Base-by-base conservation (phyloP, 1,284 basidiomycete genomes). In the Trametes versicolor region DNA sequence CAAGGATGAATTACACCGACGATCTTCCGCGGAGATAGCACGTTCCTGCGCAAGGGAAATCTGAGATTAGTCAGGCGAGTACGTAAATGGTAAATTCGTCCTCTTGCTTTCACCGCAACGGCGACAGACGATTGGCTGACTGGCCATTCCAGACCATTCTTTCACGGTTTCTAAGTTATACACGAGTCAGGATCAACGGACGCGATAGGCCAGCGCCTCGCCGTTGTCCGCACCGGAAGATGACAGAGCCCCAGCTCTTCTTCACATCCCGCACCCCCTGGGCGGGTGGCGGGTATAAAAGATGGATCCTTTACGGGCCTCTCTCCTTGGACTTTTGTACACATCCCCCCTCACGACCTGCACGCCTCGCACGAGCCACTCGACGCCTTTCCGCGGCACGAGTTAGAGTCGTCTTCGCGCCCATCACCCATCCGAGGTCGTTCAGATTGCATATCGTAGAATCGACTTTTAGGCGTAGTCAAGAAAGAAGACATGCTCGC, bases 401-500 rank as follows among this genome's bases (percentile, higher is more conserved):
- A 47, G 45, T 21, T n/a, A n/a, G n/a, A 27, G 15, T 7, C 7
- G 13, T 12, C 48, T 27, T 27, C 45, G 23, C 27, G 23, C 48
- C 25, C 25, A 25, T 49, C n/a, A 1, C 25, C 25, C 12, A 5
- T 29, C 48, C 48, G 45, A 23, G 45, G 45, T 13, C 15, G 13
- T 48, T 8, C 5, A 23, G 23, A 12, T 13, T 10, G 10, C 52
- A n/a, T 25, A 19, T 23, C 23, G 19, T 36, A 21, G 27, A 48
- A 21, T 23, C 19, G 25, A 10, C 10, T 15, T 3, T 49, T 4
- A 27, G 12, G 17, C 27, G 21, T 41, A 51, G 29, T 5, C 23
- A 41, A 55, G n/a, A 27, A 21, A 48, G 52, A 47, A 59, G 62
- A 65, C 62, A 72, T 72, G 71, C 61, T 70, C 51, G 51, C 70